Percentiles rank a stretch among this genome's conserved stretches.
These are phyloP conservation scores for Cladosporium sp. DNA, from an alignment of 2,329 filamentous ascomycete genomes.

Conservation along the genomic window DNA sequence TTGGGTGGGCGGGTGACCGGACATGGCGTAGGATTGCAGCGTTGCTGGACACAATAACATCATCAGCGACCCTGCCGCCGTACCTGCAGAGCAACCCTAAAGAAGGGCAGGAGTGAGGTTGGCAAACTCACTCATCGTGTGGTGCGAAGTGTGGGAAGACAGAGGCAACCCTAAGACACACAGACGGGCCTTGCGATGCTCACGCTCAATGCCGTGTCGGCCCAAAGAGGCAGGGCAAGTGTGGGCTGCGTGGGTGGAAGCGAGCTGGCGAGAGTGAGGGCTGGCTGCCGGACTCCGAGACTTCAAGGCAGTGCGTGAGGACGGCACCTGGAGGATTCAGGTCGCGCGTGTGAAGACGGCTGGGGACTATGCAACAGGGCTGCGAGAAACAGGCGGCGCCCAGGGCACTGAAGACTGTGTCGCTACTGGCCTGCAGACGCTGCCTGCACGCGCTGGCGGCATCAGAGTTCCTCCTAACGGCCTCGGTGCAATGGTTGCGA, in stretches of 20 bases:
- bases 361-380: not conserved
- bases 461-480: not conserved
- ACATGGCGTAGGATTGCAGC: conserved; percentile 7
- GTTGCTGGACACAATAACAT: conserved; percentile 7
- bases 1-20: not conserved
- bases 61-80: conserved; percentile 5
- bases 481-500: not conserved
- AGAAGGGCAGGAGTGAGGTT: conserved; percentile 6
- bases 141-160: not conserved
- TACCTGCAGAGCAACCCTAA: not conserved
- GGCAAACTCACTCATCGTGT: not conserved
- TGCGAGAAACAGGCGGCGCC: not conserved
- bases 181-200: not conserved
- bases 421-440: too few species aligned
- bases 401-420: too few species aligned
- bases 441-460: too few species aligned
- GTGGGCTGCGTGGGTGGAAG: not conserved
- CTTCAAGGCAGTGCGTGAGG: not conserved
- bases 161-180: not conserved
- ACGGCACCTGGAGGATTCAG: not conserved
- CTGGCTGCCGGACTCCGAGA: not conserved
- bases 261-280: not conserved
- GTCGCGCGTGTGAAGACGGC: not conserved
- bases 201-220: not conserved
- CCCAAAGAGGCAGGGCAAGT: not conserved